Base-by-base conservation (phyloP, 1,139 yeast genomes). In the Scheffersomyces parashehatae region DNA sequence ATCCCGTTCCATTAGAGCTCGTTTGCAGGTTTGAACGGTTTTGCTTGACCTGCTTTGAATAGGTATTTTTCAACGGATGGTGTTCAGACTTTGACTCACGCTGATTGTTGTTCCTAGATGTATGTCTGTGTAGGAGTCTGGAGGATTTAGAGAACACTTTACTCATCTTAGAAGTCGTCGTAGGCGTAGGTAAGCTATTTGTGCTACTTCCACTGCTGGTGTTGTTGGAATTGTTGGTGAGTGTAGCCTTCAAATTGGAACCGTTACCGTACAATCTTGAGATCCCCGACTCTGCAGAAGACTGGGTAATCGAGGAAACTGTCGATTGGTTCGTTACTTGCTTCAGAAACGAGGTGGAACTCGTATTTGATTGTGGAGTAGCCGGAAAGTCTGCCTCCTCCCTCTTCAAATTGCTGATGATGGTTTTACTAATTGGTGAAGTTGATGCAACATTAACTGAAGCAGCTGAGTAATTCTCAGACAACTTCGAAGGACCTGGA, bases 41-140 rank as follows among this genome's bases (percentile, higher is more conserved):
- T 39, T 65, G 67, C 36, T 60, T 65, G 15, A 68, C 70, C 38
- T 64, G 73, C 37, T 59, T 60, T 2, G 71, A 65, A 51, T 70
- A 70, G 2, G 70, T 58, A 40, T 64, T 63, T 34, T 61, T 56
- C 29, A 57, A 48, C 1, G 58, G 55, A 34, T 52, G 58, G 2
- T 30, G 47, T 13, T 37, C 50, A 16, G 49, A 43, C 36, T 38
- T 49, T 43, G 40, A 56, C 41, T 46, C 42, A 39, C 47, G 42
- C 26, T 43, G 41, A 45, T 48, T 46, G 39, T 38, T 13, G 39
- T 49, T 29, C 40, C 50, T 40, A 47, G 47, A 24, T 47, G 54
- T 41, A 39, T 49, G 59, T 40, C 68, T 51, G 40, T 67, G 73
- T 43, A 69, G 68, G 5, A 68, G 51, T 28, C 64, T 54, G 2